A percentile compares a stretch with the other conserved stretches of the same genome.
Conservation (phyloP, 202 grass and related monocot species). For the Musa balbisiana region DNA sequence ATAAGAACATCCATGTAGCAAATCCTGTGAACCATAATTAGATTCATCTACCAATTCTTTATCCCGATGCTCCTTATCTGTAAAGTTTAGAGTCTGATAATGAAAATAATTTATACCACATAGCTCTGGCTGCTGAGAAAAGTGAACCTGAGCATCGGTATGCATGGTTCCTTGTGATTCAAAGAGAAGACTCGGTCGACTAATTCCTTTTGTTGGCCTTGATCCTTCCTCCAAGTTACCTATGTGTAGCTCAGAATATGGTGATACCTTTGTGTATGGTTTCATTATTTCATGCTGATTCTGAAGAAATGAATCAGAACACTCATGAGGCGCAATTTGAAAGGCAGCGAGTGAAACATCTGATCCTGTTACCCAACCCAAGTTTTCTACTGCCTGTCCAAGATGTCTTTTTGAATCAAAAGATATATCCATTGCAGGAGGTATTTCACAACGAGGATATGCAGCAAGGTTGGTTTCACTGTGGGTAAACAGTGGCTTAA, state of each 20-base stretch:
- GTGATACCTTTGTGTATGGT: slow-evolving; percentile 20
- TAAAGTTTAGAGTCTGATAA: slow-evolving; percentile 26
- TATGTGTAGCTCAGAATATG: slow-evolving; percentile 34
- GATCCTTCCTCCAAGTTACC: slow-evolving; percentile 35
- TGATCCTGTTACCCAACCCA: slow-evolving; percentile 19
- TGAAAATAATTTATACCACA: slow-evolving; percentile 24
- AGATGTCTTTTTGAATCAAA: slow-evolving; percentile 49
- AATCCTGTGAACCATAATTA: slow-evolving; percentile 23
- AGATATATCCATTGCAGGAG: slow-evolving; percentile 26
- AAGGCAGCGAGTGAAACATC: slow-evolving; percentile 34
- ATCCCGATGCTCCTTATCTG: slow-evolving; percentile 11
- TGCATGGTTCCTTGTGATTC: neutral
- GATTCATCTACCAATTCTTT: slow-evolving; percentile 9
- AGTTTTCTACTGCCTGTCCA: slow-evolving; percentile 10
- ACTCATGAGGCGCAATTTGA: slow-evolving; percentile 53
- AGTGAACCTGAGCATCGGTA: neutral
- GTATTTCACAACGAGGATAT: slow-evolving; percentile 30
- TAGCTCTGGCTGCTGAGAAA: slow-evolving; percentile 26
- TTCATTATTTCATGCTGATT: slow-evolving; percentile 22
- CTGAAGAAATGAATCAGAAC: slow-evolving; percentile 56
- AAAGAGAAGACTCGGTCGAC: neutral
- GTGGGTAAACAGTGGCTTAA: slow-evolving; percentile 15
- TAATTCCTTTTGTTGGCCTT: neutral
- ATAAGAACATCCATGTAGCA: slow-evolving; percentile 24
- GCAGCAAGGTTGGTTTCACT: slow-evolving; percentile 39